These are phyloP conservation scores for Phytophthora brassicae DNA, from an alignment of 352 stramenopile genomes.

Conservation along the genomic window DNA sequence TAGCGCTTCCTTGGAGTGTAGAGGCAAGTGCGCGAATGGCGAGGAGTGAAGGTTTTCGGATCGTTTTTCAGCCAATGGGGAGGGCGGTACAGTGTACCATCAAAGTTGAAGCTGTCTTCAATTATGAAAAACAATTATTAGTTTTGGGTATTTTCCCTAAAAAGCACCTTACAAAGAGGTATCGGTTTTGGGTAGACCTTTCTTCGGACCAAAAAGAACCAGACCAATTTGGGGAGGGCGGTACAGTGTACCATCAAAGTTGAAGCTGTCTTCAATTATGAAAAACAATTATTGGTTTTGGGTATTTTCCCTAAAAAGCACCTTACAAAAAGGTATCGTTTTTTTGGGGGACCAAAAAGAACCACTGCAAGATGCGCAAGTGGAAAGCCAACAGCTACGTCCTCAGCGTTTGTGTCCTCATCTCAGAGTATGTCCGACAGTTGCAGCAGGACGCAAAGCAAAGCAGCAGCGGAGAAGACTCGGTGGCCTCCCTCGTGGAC, in stretches of 20 bases:
- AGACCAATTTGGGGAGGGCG: slow-evolving; percentile 7
- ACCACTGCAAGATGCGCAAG: slow-evolving; percentile 28
- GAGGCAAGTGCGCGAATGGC: slow-evolving; percentile 16
- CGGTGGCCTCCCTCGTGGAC: slow-evolving; percentile 24
- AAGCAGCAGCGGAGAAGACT: slow-evolving; percentile 20
- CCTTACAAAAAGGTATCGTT: too few relatives aligned
- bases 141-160: too few relatives aligned
- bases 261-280: background rate
- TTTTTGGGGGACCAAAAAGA: too few relatives aligned
- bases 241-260: slow-evolving; percentile 6
- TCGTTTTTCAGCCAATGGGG: slow-evolving; percentile 18
- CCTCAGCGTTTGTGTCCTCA: slow-evolving; percentile 49
- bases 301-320: too few relatives aligned
- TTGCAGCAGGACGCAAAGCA: slow-evolving; percentile 36
- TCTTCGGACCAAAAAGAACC: too few relatives aligned
- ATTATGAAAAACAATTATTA: too few relatives aligned
- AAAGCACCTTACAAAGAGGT: too few relatives aligned
- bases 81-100: slow-evolving; percentile 7
- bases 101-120: background rate
- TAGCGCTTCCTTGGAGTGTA: background rate
- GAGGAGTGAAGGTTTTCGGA: slow-evolving; percentile 1
- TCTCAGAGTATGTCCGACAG: slow-evolving; percentile 52
- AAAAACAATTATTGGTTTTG: too few relatives aligned
- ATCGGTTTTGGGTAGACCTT: too few relatives aligned
- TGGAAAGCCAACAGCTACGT: slow-evolving; percentile 51